A percentile compares a stretch with the other conserved stretches of the same genome.
These are phyloP conservation scores for Tulasnella sp. DNA, from an alignment of 768 basidiomycete species.

Conservation along the genomic window DNA sequence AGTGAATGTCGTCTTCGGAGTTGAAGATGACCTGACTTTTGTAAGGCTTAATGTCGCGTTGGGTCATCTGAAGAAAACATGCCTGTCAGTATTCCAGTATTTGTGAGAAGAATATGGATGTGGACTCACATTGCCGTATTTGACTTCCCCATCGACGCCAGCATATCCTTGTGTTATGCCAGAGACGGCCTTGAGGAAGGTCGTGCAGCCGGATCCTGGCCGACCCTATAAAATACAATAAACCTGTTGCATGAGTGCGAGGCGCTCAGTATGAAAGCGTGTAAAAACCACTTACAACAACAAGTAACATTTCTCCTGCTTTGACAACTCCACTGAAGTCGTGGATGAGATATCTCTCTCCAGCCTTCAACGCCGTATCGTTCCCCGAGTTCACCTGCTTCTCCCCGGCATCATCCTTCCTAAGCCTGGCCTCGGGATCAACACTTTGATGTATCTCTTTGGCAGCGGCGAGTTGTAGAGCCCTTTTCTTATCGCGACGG, in stretches of 20 bases:
- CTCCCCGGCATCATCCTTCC: too few relatives aligned
- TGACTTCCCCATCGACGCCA: slow-evolving; percentile 53
- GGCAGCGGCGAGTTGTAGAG: too few relatives aligned
- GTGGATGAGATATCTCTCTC: background rate
- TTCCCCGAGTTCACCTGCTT: too few relatives aligned
- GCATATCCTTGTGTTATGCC: slow-evolving; percentile 64
- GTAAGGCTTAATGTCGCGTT: background rate
- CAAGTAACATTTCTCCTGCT: slow-evolving; percentile 61
- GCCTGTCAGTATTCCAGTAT: slow-evolving; percentile 35
- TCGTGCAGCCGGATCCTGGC: slow-evolving; percentile 76
- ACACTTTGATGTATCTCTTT: too few relatives aligned
- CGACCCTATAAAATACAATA: too few relatives aligned
- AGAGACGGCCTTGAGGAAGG: slow-evolving; percentile 69
- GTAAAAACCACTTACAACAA: slow-evolving; percentile 26
- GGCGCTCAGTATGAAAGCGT: background rate
- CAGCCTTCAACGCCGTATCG: too few relatives aligned
- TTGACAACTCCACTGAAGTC: slow-evolving; percentile 46
- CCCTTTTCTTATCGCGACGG: too few relatives aligned
- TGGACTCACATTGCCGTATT: slow-evolving; percentile 40
- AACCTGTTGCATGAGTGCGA: background rate
- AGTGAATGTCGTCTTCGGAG: slow-evolving; percentile 78
- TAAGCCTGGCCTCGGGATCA: too few relatives aligned
- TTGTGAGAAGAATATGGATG: slow-evolving; percentile 43
- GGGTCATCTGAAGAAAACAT: slow-evolving; percentile 26
- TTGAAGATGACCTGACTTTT: slow-evolving; percentile 70